These are phyloP conservation scores for Sextonia rubra DNA, from an alignment of 164 flowering plant genomes.

Conservation along the genomic window DNA sequence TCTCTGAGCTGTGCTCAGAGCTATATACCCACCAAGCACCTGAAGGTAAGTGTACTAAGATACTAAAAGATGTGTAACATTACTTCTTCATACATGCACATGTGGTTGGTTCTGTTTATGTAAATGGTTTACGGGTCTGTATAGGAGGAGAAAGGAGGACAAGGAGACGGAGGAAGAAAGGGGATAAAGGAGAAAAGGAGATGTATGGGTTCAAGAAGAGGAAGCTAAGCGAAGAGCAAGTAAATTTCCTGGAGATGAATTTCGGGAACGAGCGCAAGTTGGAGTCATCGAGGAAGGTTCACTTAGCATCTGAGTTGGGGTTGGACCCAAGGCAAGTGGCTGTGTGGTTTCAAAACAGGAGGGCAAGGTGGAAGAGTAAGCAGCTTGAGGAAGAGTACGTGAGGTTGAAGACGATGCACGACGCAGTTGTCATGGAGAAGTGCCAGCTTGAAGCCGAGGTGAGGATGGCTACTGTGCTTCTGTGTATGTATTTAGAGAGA, in stretches of 20 bases:
- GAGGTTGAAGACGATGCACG: conserved; percentile 37
- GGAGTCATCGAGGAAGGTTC: conserved; percentile 59
- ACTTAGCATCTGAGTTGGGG: conserved; percentile 56
- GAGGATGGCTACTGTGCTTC: not conserved
- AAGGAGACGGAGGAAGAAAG: conserved; percentile 37
- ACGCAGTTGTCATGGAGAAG: conserved; percentile 40
- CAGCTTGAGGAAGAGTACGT: conserved; percentile 57
- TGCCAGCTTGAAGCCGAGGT: conserved; percentile 72
- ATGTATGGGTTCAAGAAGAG: conserved; percentile 39
- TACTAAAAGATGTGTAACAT: not conserved
- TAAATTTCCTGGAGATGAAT: conserved; percentile 36
- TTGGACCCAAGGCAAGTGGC: conserved; percentile 72
- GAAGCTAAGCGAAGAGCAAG: conserved; percentile 56
- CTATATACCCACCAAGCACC: conserved; percentile 19
- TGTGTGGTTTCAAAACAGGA: conserved; percentile 72
- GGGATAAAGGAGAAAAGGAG: conserved; percentile 23
- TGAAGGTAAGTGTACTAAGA: not conserved
- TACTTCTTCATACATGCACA: not conserved
- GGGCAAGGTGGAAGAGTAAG: conserved; percentile 73
- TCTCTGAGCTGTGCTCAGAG: conserved; percentile 37
- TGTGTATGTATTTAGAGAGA: not conserved
- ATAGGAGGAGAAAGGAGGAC: conserved; percentile 27
- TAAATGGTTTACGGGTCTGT: not conserved
- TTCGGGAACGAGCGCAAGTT: conserved; percentile 58
- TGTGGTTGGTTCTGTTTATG: not conserved